Conservation (phyloP, 352 stramenopile species). For the Sclerospora graminicola region DNA sequence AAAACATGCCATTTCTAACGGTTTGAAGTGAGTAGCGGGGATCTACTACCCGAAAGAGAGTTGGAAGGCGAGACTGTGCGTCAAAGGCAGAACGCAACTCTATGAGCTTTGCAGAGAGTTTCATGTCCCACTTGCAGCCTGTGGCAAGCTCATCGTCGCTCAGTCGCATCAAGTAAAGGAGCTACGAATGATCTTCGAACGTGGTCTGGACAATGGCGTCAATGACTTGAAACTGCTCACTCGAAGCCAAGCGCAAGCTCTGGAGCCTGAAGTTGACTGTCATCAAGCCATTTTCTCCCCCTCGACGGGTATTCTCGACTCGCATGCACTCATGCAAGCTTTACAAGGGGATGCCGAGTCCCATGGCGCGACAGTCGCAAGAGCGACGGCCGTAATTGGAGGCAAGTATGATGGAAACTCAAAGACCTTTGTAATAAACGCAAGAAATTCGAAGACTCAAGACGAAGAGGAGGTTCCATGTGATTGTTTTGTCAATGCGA, state of each 20-base stretch:
- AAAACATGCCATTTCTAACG: too few relatives aligned
- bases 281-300: constrained; percentile 86
- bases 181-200: constrained; percentile 27
- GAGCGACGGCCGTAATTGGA: constrained; percentile 52
- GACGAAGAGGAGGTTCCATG: constrained; percentile 63
- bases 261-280: constrained; percentile 57
- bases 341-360: constrained; percentile 88
- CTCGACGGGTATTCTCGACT: constrained; percentile 94
- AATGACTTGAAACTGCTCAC: constrained; percentile 41
- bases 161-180: constrained; percentile 36
- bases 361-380: constrained; percentile 71
- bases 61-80: constrained; percentile 88
- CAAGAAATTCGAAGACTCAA: constrained; percentile 24
- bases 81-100: constrained; percentile 79
- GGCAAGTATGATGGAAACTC: constrained; percentile 19
- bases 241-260: constrained; percentile 19
- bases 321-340: constrained; percentile 84
- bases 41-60: constrained; percentile 91
- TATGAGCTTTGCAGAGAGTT: constrained; percentile 89
- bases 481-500: constrained; percentile 89
- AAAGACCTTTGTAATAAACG: constrained; percentile 28
- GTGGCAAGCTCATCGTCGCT: constrained; percentile 94
- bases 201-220: constrained; percentile 45
- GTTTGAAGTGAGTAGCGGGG: constrained; percentile 41
- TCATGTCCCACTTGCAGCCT: constrained; percentile 68